A percentile compares a stretch with the other conserved stretches of the same genome.
These are phyloP conservation scores for Fusarium proliferatum DNA, from an alignment of 2,329 filamentous ascomycete species.

Conservation along the genomic window DNA sequence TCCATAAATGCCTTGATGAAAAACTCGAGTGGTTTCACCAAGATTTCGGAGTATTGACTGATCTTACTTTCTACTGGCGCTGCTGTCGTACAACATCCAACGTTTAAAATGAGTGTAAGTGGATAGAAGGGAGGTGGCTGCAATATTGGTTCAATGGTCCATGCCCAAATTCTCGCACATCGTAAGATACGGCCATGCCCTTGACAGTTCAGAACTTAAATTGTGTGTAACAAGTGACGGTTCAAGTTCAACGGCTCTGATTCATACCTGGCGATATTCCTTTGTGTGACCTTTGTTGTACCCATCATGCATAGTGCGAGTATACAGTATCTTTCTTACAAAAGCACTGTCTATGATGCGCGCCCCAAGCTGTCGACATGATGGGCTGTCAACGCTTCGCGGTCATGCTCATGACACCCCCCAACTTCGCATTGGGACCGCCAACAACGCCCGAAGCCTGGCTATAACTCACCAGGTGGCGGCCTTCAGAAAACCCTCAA, in stretches of 20 bases:
- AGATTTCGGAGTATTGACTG: conserved; percentile 27
- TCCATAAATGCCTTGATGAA: background rate
- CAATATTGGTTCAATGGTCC: conserved; percentile 15
- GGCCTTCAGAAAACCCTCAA: background rate
- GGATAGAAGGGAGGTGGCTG: conserved; percentile 12
- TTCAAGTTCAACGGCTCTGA: conserved; percentile 8
- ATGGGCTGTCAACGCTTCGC: conserved; percentile 14
- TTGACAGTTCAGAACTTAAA: background rate
- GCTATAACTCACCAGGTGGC: background rate
- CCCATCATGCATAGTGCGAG: conserved; percentile 5
- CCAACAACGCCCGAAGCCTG: background rate
- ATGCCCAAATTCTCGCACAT: background rate
- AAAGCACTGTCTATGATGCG: background rate
- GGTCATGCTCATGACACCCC: conserved; percentile 34
- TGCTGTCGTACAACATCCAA: conserved; percentile 33
- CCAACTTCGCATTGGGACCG: background rate
- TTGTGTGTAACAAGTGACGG: conserved; percentile 14
- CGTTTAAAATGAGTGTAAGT: conserved; percentile 26
- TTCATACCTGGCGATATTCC: background rate
- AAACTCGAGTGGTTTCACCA: conserved; percentile 18
- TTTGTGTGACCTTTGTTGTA: background rate
- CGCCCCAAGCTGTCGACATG: conserved; percentile 27
- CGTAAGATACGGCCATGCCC: background rate
- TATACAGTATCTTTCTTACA: background rate
- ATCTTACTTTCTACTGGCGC: conserved; percentile 21